A percentile compares a stretch with the other conserved stretches of the same genome.
phyloP scores from a whole-genome alignment of 2,329 filamentous ascomycete species.

The Ophiostoma australiae region DNA sequence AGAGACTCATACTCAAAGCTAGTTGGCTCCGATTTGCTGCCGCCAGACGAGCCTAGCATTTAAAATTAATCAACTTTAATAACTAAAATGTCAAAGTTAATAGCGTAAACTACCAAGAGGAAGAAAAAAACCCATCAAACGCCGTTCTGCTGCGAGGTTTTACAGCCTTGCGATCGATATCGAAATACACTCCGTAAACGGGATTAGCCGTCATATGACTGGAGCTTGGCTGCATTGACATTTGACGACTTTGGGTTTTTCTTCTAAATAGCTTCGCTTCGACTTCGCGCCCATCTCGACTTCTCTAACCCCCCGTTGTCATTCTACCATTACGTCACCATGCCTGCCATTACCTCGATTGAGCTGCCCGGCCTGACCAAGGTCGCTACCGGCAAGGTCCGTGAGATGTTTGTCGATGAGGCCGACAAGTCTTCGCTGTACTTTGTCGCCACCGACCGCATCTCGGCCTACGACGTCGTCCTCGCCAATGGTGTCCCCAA shows the following conservation, averaged over 20 bases:
- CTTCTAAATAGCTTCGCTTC: not conserved
- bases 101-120: not conserved
- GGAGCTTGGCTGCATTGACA: not conserved
- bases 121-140: conserved; percentile 4
- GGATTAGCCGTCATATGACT: conserved; percentile 9
- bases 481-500: conserved; percentile 62
- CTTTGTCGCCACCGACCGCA: conserved; percentile 62
- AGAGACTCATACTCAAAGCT: not conserved
- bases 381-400: conserved; percentile 34
- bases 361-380: conserved; percentile 33
- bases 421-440: conserved; percentile 32
- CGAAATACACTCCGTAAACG: not conserved
- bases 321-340: not conserved
- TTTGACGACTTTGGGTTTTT: not conserved
- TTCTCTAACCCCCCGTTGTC: not conserved
- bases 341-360: conserved; percentile 31
- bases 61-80: not conserved
- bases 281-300: not conserved
- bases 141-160: not conserved
- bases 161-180: not conserved
- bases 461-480: conserved; percentile 92
- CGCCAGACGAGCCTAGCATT: not conserved
- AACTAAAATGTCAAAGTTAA: not conserved
- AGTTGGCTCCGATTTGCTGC: not conserved
- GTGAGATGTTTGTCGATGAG: conserved; percentile 31